Evolutionary conservation across 2,329 filamentous ascomycete species (phyloP).

Genomic region (Diaporthe ilicicola): DNA sequence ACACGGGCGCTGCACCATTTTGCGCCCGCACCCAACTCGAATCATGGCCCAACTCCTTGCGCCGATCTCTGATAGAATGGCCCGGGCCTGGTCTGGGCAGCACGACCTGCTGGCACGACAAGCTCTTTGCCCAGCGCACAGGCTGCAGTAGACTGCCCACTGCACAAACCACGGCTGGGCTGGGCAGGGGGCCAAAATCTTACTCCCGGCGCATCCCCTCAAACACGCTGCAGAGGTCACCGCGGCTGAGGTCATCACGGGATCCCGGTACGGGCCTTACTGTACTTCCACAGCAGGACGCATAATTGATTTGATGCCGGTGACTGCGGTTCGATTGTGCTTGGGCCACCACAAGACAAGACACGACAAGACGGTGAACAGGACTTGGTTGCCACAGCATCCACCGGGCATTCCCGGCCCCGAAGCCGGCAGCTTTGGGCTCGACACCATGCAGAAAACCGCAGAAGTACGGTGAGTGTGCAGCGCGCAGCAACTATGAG

Average conservation of each 20-base stretch:
- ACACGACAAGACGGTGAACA: background rate
- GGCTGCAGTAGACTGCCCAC: background rate
- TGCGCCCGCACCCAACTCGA: slow-evolving; percentile 5
- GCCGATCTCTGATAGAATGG: background rate
- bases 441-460: slow-evolving; percentile 25
- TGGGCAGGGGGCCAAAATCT: slow-evolving; percentile 16
- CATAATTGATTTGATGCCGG: background rate
- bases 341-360: background rate
- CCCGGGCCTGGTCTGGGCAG: background rate
- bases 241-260: slow-evolving; percentile 18
- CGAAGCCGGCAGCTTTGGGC: slow-evolving; percentile 24
- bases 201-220: background rate
- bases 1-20: slow-evolving; percentile 4
- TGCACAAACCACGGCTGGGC: background rate
- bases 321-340: background rate
- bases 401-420: slow-evolving; percentile 15
- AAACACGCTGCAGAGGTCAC: background rate
- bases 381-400: slow-evolving; percentile 7
- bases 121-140: background rate
- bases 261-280: background rate
- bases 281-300: background rate
- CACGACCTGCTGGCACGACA: background rate
- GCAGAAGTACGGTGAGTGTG: slow-evolving; percentile 33
- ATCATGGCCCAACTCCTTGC: slow-evolving; percentile 10
- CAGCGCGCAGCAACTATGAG: slow-evolving; percentile 6